These are phyloP conservation scores for Talaromyces thailandensis DNA, from an alignment of 495 filamentous ascomycete species.

Conservation along the genomic window DNA sequence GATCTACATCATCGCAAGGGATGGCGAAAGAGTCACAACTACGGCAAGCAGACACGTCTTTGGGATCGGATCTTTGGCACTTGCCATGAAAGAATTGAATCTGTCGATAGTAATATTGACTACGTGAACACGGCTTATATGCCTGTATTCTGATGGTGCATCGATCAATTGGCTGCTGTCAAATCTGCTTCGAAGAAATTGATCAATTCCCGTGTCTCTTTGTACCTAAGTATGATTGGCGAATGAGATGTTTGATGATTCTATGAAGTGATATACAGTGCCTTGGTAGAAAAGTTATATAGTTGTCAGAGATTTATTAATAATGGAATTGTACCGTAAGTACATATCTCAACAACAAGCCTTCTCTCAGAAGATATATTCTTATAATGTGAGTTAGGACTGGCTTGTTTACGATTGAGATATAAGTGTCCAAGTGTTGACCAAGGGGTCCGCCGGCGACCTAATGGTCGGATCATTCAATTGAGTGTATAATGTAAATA, in stretches of 20 bases:
- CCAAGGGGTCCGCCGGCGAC: too few species aligned
- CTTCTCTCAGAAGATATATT: too few species aligned
- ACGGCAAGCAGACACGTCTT: slow-evolving; percentile 32
- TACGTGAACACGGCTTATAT: slow-evolving; percentile 21
- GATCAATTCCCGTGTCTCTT: too few species aligned
- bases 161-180: background rate
- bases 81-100: slow-evolving; percentile 23
- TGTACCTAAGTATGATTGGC: too few species aligned
- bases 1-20: slow-evolving; percentile 32
- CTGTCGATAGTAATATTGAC: slow-evolving; percentile 20
- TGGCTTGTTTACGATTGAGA: too few species aligned
- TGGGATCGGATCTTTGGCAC: slow-evolving; percentile 33
- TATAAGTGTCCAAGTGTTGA: too few species aligned
- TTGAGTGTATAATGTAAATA: background rate
- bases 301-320: too few species aligned
- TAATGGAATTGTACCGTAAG: too few species aligned
- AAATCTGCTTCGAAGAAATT: background rate
- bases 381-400: too few species aligned
- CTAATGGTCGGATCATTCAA: too few species aligned
- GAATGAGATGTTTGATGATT: too few species aligned
- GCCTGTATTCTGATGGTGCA: slow-evolving; percentile 16
- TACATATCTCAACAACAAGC: too few species aligned
- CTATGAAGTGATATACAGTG: background rate
- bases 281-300: background rate
- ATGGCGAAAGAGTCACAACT: slow-evolving; percentile 31